Evolutionary conservation across 352 stramenopile species (phyloP).

Genomic region (Phytophthora colocasiae): DNA sequence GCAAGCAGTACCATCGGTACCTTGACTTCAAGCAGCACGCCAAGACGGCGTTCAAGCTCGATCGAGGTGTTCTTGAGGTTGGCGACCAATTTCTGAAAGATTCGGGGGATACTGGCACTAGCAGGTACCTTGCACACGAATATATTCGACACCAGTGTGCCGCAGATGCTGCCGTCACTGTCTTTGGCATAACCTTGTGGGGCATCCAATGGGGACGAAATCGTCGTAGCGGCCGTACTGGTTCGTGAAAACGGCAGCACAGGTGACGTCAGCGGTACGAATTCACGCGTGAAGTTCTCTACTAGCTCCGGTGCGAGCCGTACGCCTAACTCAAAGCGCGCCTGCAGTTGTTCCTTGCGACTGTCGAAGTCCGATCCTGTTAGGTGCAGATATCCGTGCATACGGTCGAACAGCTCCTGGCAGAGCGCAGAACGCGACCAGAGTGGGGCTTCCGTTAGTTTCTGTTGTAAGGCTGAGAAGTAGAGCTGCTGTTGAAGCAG

Average conservation of each 20-base stretch:
- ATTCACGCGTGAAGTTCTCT: constrained; percentile 49
- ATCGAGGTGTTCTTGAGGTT: constrained; percentile 43
- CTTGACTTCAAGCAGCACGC: constrained; percentile 47
- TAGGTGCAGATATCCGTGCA: constrained; percentile 50
- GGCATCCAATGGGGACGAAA: constrained; percentile 14
- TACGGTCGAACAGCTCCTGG: constrained; percentile 47
- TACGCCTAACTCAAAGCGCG: constrained; percentile 42
- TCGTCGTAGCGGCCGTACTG: constrained; percentile 35
- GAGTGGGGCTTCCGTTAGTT: constrained; percentile 53
- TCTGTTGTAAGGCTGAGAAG: constrained; percentile 56
- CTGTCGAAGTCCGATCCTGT: constrained; percentile 9
- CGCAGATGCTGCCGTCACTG: constrained; percentile 14
- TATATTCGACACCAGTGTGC: constrained; percentile 59
- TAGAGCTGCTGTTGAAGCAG: constrained; percentile 64
- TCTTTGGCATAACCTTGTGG: constrained; percentile 21
- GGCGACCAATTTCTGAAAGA: constrained; percentile 46
- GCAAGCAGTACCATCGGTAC: constrained; percentile 39
- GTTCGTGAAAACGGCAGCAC: constrained; percentile 56
- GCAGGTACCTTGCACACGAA: constrained; percentile 64
- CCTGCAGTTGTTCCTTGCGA: constrained; percentile 37
- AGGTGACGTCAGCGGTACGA: constrained; percentile 35
- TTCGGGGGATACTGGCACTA: constrained; percentile 35
- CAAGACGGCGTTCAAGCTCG: constrained; percentile 46
- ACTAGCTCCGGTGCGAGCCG: constrained; percentile 37
- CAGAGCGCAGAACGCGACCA: constrained; percentile 39